Evolutionary conservation across 2,329 filamentous ascomycete genomes (phyloP), one percentile per base, ranked within the genome.

Genomic region (Aspergillus hortae): DNA sequence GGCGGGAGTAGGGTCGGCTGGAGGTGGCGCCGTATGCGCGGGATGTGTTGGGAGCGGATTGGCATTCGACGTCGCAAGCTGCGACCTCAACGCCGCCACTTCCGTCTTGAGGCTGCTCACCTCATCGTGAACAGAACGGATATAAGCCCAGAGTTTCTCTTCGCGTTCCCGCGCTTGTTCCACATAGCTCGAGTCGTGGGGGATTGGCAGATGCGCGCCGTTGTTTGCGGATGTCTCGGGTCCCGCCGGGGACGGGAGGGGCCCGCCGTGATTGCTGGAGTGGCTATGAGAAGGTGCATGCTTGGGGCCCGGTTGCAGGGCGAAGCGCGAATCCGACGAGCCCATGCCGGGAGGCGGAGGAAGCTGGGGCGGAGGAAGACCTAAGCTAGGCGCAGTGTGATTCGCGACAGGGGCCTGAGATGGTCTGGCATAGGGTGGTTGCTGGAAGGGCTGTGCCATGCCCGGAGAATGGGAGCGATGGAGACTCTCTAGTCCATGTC

Each of bases 401-500:
- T 58, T 66, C 2, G 62, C 45, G 15, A 60, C 51, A 21, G 65
- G 57, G 19, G 60, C 14, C 32, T 55, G 56, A 30, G 59, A 53
- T 12, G 60, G 55, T 15, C 59, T 61, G 23, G 55, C 56, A 38
- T 63, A 70, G 42, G 63, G 56, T 23, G 65, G 60, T 48, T 74
- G 74, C 45, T 71, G 72, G 52, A 74, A 73, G 27, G 75, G 68
- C 47, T 72, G 70, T 15, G 67, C 65, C 51, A 74, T 62, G 44
- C 70, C 67, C 6, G 76, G 75, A 6, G 76, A 78, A 53, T 73
- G 70, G 23, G 66, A 57, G 19, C 74, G 71, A 56, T 75, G 74
- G 35, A 70, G 61, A 50, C 58, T 56, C n/a, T 75, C 72, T 5
- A 66, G 52, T 10, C 61, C 63, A 48, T 72, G 67, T 25, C 64